A percentile compares a stretch with the other conserved stretches of the same genome.
These are phyloP conservation scores for Moniliophthora roreri DNA, from an alignment of 1,284 basidiomycete genomes.

Conservation along the genomic window DNA sequence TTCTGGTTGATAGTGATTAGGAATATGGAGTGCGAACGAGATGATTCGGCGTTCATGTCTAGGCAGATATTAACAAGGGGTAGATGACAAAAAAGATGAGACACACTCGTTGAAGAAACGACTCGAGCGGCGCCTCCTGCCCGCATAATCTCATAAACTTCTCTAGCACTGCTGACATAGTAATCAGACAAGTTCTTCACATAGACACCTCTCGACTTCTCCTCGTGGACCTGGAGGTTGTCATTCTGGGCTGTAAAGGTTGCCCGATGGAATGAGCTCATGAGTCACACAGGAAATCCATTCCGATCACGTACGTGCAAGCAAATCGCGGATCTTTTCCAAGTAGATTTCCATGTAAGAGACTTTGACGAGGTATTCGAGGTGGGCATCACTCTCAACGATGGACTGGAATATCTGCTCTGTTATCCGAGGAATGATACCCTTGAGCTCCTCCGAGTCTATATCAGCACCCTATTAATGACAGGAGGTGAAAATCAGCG, in stretches of 20 bases:
- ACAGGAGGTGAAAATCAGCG: constrained; percentile 17
- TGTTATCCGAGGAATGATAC: constrained; percentile 97
- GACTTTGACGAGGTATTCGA: constrained; percentile 99
- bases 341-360: constrained; percentile 99
- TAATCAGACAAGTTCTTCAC: constrained; percentile 98
- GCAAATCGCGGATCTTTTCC: constrained; percentile 93
- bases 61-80: constrained; percentile 4
- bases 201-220: constrained; percentile 97
- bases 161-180: constrained; percentile 94
- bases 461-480: constrained; percentile 87
- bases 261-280: constrained; percentile 1
- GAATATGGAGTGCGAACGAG: constrained; percentile 99
- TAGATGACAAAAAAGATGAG: neutral
- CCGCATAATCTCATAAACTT: constrained; percentile 99
- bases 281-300: neutral
- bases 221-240: constrained; percentile 98
- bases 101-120: constrained; percentile 92
- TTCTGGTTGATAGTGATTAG: constrained; percentile 96
- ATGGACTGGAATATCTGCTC: constrained; percentile 99
- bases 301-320: constrained; percentile 79
- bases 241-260: constrained; percentile 85
- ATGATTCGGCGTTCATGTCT: constrained; percentile 99
- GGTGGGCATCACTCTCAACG: constrained; percentile 89
- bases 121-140: constrained; percentile 91
- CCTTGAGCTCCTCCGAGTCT: constrained; percentile 88